phyloP scores from a whole-genome alignment of 2,329 filamentous ascomycete species.

The Aurifilum marmelostoma region DNA sequence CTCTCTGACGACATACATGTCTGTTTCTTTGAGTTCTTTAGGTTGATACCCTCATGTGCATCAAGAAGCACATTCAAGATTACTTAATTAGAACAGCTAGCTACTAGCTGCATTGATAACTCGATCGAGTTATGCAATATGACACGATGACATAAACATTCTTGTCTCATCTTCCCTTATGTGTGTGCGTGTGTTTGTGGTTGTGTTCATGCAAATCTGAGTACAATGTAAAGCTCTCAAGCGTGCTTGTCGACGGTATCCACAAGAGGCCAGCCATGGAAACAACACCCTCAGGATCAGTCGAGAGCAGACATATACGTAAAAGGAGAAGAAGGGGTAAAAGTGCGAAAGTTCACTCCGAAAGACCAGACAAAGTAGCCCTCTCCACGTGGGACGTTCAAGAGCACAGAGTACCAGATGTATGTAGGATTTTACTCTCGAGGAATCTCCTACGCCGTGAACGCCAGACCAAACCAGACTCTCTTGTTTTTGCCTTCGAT shows the following conservation, averaged over 20 bases:
- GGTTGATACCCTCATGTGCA: constrained; percentile 30
- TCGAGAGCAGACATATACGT: too few relatives aligned
- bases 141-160: neutral
- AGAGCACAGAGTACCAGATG: neutral
- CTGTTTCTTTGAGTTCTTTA: constrained; percentile 3
- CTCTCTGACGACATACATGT: neutral
- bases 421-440: neutral
- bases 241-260: too few relatives aligned
- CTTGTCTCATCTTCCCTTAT: too few relatives aligned
- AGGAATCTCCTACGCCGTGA: neutral
- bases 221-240: too few relatives aligned
- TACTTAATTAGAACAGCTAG: constrained; percentile 4
- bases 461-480: neutral
- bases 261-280: too few relatives aligned
- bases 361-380: neutral
- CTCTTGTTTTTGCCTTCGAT: neutral
- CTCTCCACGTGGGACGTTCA: neutral
- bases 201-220: too few relatives aligned
- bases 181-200: too few relatives aligned
- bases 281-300: too few relatives aligned
- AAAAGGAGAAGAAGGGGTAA: too few relatives aligned
- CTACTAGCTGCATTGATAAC: neutral
- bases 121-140: neutral
- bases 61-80: constrained; percentile 23
- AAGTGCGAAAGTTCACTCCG: too few relatives aligned